phyloP scores from a whole-genome alignment of 2,329 filamentous ascomycete species.

The Sporothrix schenckii region DNA sequence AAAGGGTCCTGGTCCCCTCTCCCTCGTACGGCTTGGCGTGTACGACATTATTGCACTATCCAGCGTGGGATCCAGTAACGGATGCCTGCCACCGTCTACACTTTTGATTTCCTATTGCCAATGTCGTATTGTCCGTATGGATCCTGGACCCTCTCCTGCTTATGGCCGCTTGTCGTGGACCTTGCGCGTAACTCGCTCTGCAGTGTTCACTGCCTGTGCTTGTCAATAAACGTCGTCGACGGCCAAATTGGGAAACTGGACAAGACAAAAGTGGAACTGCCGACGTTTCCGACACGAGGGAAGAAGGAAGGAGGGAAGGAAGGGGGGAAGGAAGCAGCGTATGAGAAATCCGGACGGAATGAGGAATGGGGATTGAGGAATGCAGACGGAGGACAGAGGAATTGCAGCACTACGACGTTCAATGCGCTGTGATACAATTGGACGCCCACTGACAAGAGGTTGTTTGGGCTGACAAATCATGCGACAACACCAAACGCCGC shows the following conservation, averaged over 20 bases:
- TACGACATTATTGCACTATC: background rate
- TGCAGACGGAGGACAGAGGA: too few relatives aligned
- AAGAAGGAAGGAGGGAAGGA: background rate
- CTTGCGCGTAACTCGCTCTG: background rate
- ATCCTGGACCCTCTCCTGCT: conserved; percentile 1
- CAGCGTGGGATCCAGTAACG: background rate
- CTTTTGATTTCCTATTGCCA: background rate
- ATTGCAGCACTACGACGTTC: background rate
- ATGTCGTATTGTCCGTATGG: conserved; percentile 16
- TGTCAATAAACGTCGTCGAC: background rate
- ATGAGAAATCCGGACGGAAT: background rate
- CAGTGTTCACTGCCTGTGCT: background rate
- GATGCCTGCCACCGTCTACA: background rate
- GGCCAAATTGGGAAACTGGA: conserved; percentile 15
- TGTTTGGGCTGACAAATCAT: conserved; percentile 31
- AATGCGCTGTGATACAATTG: background rate
- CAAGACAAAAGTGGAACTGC: conserved; percentile 24
- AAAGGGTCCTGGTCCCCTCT: background rate
- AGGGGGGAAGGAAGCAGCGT: background rate
- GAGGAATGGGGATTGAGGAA: background rate
- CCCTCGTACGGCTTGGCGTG: background rate
- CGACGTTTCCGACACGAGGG: conserved; percentile 30
- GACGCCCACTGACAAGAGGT: conserved; percentile 9
- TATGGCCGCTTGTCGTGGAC: background rate
- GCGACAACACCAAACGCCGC: background rate